These are phyloP conservation scores for Penicillium sp. DNA, from an alignment of 2,329 filamentous ascomycete genomes.

Conservation along the genomic window DNA sequence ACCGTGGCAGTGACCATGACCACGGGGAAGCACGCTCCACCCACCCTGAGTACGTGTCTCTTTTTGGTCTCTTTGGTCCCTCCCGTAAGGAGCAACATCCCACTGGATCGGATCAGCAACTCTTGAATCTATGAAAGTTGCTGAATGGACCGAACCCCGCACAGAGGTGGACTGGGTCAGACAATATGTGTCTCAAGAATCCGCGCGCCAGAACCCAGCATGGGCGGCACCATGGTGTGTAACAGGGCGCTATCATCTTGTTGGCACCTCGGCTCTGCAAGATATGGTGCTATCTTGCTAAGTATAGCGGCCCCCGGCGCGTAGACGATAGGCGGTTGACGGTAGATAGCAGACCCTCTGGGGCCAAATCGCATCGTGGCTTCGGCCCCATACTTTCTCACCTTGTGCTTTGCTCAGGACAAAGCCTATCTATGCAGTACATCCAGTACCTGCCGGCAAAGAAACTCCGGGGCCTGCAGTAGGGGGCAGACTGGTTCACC, in stretches of 20 bases:
- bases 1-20: background rate
- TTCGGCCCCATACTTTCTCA: background rate
- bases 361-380: conserved; percentile 2
- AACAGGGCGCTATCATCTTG: conserved; percentile 1
- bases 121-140: background rate
- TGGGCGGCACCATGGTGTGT: conserved; percentile 5
- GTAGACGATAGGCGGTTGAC: background rate
- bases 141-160: conserved; percentile 15
- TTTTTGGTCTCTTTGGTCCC: background rate
- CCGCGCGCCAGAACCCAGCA: conserved; percentile 21
- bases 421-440: conserved; percentile 2
- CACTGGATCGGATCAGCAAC: conserved; percentile 10
- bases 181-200: conserved; percentile 21
- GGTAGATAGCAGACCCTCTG: background rate
- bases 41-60: conserved; percentile 9
- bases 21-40: conserved; percentile 13
- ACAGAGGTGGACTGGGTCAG: conserved; percentile 6
- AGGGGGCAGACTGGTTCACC: conserved; percentile 15
- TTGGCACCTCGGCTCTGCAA: background rate
- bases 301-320: conserved; percentile 3
- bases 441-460: conserved; percentile 15
- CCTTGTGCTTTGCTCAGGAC: too few relatives aligned
- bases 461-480: conserved; percentile 26
- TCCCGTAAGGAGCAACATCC: conserved; percentile 2
- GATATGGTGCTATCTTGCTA: background rate